Base-by-base conservation (phyloP, 768 basidiomycete species). In the Mycena latifolia region DNA sequence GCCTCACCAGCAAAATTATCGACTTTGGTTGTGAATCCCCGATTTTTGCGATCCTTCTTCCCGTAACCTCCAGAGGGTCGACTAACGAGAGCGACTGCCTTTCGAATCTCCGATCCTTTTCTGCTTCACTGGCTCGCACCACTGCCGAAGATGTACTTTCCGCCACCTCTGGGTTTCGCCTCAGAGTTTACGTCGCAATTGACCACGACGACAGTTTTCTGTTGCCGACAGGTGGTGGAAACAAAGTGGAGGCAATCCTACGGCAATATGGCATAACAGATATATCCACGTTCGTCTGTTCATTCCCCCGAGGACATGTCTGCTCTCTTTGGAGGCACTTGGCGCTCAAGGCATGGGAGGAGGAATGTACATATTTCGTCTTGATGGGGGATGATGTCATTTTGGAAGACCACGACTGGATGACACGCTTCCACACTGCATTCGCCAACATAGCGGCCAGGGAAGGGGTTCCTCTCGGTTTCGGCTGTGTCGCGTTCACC, bases 401-500 rank as follows among this genome's bases (percentile, higher is more conserved):
- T n/a, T 68, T 89, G 20, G 66, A 78, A 31, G 84, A 88, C 53
- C 80, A 83, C 63, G 81, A 81, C 12, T 89, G 88, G 89, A 82
- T 87, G 78, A 69, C 81, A 10, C 71, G 79, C 0, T 75, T 79
- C 6, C 80, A 84, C 33, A 51, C 54, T 11, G 76, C 77, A 12
- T 89, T 88, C 69, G 43, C 55, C 15, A 46, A 70, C 3, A 67
- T 87, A 12, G 67, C 84, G 0, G 27, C 63, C 15, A 57, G 65
- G 15, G 69, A 76, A 7, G 65, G 70, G 2, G 74, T 78, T 0
- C 85, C 83, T 6, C 68, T 74, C 7, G 88, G 88, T 7, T 81
- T 88, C 52, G 88, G 86, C 12, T 88, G 87, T 43, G 82, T 89
- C 2, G 83, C 86, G 0, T 88, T 89, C 74, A 86, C 82, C 8